phyloP scores from a whole-genome alignment of 1,284 basidiomycete genomes.

The Mycena sp. region DNA sequence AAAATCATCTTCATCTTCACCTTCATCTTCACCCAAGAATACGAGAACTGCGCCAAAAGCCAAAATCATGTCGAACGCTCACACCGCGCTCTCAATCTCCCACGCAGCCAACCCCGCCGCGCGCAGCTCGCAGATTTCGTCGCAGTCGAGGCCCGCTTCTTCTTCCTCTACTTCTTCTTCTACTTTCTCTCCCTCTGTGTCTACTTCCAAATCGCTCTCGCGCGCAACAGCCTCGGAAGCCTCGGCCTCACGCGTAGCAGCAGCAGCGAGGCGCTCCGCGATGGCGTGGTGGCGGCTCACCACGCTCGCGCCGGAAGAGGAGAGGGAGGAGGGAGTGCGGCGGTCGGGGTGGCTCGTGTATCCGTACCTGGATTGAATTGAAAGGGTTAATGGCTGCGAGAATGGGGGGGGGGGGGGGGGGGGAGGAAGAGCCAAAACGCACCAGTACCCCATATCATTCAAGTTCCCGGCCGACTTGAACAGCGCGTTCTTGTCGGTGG shows the following conservation, averaged over 20 bases:
- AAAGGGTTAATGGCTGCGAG: not conserved
- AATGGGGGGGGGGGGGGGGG: not conserved
- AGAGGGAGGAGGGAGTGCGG: too few species aligned
- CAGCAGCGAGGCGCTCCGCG: slow-evolving; percentile 2
- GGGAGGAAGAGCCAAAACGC: not conserved
- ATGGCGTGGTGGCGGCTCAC: slow-evolving; percentile 3
- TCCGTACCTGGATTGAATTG: slow-evolving; percentile 5
- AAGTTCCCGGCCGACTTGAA: not conserved
- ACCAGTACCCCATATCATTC: slow-evolving; percentile 14
- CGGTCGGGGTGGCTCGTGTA: slow-evolving; percentile 15
- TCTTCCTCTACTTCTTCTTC: too few species aligned
- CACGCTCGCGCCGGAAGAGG: not conserved
- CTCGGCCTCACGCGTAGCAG: not conserved
- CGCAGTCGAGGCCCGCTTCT: not conserved
- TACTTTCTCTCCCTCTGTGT: too few species aligned
- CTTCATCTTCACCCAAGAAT: too few species aligned
- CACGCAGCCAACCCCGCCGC: not conserved
- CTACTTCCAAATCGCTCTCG: too few species aligned
- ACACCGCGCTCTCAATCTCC: too few species aligned
- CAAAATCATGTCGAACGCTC: too few species aligned
- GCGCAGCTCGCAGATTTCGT: slow-evolving; percentile 15
- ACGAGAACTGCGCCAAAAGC: too few species aligned
- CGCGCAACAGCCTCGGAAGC: too few species aligned
- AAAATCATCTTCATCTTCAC: too few species aligned
- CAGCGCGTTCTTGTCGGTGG: slow-evolving; percentile 14